phyloP scores from a whole-genome alignment of 345 rosid species.

The Corchorus olitorius region DNA sequence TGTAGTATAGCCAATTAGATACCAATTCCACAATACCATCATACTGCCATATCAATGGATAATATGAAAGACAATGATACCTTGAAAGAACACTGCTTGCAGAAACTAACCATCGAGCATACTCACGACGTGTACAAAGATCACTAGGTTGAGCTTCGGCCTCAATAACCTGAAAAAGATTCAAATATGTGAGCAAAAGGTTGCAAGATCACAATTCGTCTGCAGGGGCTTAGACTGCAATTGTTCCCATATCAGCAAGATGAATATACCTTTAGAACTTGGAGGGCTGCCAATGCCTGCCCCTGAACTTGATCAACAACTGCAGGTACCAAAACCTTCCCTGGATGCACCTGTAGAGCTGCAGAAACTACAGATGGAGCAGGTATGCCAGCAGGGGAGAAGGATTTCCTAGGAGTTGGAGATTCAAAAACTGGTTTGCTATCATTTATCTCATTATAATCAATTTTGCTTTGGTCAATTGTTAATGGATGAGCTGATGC shows the following conservation, averaged over 20 bases:
- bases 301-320: conserved; percentile 87
- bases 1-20: conserved; percentile 13
- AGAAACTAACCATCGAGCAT: conserved; percentile 91
- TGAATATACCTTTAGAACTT: conserved; percentile 77
- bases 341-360: conserved; percentile 67
- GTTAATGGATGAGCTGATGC: conserved; percentile 38
- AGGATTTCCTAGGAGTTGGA: conserved; percentile 38
- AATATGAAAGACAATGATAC: conserved; percentile 40
- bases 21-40: conserved; percentile 25
- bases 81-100: conserved; percentile 84
- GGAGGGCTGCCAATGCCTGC: conserved; percentile 86
- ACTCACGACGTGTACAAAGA: conserved; percentile 89
- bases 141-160: conserved; percentile 68
- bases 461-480: conserved; percentile 34
- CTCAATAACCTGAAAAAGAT: conserved; percentile 72
- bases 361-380: conserved; percentile 78
- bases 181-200: conserved; percentile 16
- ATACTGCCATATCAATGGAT: conserved; percentile 17
- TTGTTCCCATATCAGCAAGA: neutral
- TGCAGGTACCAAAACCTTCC: conserved; percentile 80
- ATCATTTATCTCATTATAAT: conserved; percentile 34
- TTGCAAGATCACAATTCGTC: conserved; percentile 13
- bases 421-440: conserved; percentile 37
- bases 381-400: conserved; percentile 71
- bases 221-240: neutral